A percentile compares a stretch with the other conserved stretches of the same genome.
Conservation (phyloP, 2,329 filamentous ascomycete species). For the Aspergillus sp. region DNA sequence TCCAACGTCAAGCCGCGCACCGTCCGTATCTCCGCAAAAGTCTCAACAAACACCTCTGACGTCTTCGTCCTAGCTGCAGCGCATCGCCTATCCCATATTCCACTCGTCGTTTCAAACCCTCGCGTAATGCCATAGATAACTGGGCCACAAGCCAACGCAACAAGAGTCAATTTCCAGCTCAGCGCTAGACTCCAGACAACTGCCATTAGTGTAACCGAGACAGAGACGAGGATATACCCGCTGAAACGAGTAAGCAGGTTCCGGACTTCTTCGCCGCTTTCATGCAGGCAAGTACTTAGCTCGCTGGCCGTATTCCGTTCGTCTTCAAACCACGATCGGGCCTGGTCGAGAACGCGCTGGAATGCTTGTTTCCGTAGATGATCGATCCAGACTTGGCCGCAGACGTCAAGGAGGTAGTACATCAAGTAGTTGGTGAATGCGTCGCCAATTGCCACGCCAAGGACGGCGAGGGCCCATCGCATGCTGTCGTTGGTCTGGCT, state of each 20-base stretch:
- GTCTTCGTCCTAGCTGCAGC: constrained; percentile 66
- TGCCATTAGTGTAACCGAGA: constrained; percentile 70
- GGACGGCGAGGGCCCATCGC: constrained; percentile 71
- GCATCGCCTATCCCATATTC: constrained; percentile 72
- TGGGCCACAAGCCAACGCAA: constrained; percentile 71
- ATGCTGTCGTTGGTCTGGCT: constrained; percentile 54
- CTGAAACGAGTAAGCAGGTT: constrained; percentile 80
- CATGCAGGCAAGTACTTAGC: constrained; percentile 74
- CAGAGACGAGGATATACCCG: constrained; percentile 69
- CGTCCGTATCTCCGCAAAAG: constrained; percentile 77
- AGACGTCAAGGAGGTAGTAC: constrained; percentile 72
- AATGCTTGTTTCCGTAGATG: constrained; percentile 70
- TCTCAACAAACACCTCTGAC: constrained; percentile 71
- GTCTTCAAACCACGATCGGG: constrained; percentile 76
- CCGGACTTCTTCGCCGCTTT: constrained; percentile 84
- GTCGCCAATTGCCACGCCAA: constrained; percentile 70
- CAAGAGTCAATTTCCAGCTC: constrained; percentile 80
- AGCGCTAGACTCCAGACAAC: constrained; percentile 74
- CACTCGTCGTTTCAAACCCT: constrained; percentile 67
- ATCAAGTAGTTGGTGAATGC: constrained; percentile 67
- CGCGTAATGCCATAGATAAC: constrained; percentile 69
- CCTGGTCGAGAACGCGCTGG: constrained; percentile 72
- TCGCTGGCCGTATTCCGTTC: constrained; percentile 66
- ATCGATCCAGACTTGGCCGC: constrained; percentile 78
- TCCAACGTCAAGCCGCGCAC: constrained; percentile 78